Percentiles rank a stretch among this genome's conserved stretches.
These are phyloP conservation scores for Chrysoporthe puriensis DNA, from an alignment of 2,329 filamentous ascomycete species.

Conservation along the genomic window DNA sequence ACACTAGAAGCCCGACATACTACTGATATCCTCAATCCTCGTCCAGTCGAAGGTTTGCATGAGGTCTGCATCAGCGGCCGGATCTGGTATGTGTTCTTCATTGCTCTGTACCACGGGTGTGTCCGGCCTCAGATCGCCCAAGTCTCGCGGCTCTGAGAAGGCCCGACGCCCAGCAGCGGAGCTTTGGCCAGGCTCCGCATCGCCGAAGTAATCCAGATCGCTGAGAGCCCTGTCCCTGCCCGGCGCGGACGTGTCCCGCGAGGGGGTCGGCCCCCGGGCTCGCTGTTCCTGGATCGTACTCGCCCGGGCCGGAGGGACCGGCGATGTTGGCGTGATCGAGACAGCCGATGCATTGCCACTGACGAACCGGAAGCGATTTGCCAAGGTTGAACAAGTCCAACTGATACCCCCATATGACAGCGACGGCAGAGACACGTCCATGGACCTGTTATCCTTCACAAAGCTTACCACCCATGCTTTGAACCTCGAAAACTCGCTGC, in stretches of 20 bases:
- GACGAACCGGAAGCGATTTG: slow-evolving; percentile 70
- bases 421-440: slow-evolving; percentile 57
- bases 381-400: slow-evolving; percentile 73
- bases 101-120: slow-evolving; percentile 27
- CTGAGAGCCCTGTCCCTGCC: slow-evolving; percentile 31
- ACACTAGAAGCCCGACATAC: not conserved
- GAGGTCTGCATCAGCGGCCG: slow-evolving; percentile 31
- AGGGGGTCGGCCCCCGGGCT: slow-evolving; percentile 42
- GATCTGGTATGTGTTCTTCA: slow-evolving; percentile 1
- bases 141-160: slow-evolving; percentile 34
- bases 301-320: slow-evolving; percentile 43
- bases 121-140: slow-evolving; percentile 31
- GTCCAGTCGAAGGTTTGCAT: slow-evolving; percentile 76
- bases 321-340: slow-evolving; percentile 45
- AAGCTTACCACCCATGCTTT: slow-evolving; percentile 69
- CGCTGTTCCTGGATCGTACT: slow-evolving; percentile 40
- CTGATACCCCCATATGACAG: slow-evolving; percentile 65
- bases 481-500: slow-evolving; percentile 63
- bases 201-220: slow-evolving; percentile 50
- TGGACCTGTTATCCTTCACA: slow-evolving; percentile 53
- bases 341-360: slow-evolving; percentile 54
- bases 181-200: slow-evolving; percentile 29
- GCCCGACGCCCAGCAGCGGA: slow-evolving; percentile 26
- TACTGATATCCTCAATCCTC: slow-evolving; percentile 50
- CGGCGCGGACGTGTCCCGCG: slow-evolving; percentile 39